These are phyloP conservation scores for Neocatenulostroma microsporum DNA, from an alignment of 2,329 filamentous ascomycete genomes.

Conservation along the genomic window DNA sequence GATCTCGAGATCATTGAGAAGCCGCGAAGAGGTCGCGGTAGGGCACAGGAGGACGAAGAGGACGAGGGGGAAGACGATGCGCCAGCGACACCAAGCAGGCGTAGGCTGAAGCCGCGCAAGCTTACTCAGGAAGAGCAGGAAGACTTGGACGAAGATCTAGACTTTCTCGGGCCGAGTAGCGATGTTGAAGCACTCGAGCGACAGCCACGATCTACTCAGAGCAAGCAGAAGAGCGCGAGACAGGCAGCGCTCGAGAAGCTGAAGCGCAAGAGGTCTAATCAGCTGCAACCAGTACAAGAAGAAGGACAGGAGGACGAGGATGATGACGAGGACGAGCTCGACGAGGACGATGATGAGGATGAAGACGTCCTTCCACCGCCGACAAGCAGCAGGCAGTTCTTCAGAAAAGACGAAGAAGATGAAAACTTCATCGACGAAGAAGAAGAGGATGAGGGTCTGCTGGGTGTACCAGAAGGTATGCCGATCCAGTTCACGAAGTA, in stretches of 20 bases:
- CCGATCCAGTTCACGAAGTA: slow-evolving; percentile 63
- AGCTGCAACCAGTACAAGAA: slow-evolving; percentile 19
- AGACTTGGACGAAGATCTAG: slow-evolving; percentile 40
- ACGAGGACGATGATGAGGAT: slow-evolving; percentile 35
- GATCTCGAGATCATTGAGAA: slow-evolving; percentile 20
- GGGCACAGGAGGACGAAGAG: slow-evolving; percentile 14
- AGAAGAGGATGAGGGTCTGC: slow-evolving; percentile 49
- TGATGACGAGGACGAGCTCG: slow-evolving; percentile 21
- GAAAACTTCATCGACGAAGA: slow-evolving; percentile 53
- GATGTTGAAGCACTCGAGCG: slow-evolving; percentile 20
- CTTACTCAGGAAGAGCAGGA: slow-evolving; percentile 30
- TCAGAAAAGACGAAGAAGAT: slow-evolving; percentile 47
- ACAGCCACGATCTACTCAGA: slow-evolving; percentile 22
- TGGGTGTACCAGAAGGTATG: slow-evolving; percentile 51
- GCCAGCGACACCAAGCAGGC: slow-evolving; percentile 19
- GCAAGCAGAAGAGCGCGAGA: slow-evolving; percentile 29
- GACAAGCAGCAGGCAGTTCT: slow-evolving; percentile 33
- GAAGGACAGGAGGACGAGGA: slow-evolving; percentile 23
- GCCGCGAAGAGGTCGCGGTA: slow-evolving; percentile 1
- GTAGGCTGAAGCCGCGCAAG: slow-evolving; percentile 15
- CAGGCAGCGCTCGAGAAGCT: slow-evolving; percentile 37
- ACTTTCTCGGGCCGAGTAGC: slow-evolving; percentile 33
- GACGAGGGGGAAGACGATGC: slow-evolving; percentile 18
- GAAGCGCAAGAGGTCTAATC: slow-evolving; percentile 34
- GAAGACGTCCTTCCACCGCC: slow-evolving; percentile 45